Percentiles rank a stretch among this genome's conserved stretches.
Evolutionary conservation across 768 basidiomycete species (phyloP).

Genomic region (Cytidiella melzeri): DNA sequence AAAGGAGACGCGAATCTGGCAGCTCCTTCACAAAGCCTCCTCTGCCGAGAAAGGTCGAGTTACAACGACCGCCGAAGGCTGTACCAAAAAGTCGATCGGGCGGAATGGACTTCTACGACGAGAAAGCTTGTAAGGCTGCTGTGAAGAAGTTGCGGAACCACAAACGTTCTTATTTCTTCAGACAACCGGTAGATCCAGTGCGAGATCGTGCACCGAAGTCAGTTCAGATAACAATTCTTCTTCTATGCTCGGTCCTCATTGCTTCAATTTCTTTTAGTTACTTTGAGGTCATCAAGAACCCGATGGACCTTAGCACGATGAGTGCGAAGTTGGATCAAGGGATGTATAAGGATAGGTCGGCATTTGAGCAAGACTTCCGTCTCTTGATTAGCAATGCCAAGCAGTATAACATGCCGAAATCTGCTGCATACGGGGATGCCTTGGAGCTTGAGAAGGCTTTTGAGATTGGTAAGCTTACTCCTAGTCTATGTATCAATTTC

Average conservation of each 20-base stretch:
- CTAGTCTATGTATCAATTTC: neutral
- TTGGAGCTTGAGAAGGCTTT: conserved; percentile 74
- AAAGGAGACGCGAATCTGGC: conserved; percentile 13
- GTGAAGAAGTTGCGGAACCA: conserved; percentile 75
- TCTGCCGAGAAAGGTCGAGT: conserved; percentile 16
- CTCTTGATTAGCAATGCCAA: conserved; percentile 87
- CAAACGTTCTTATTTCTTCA: conserved; percentile 70
- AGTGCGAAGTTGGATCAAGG: conserved; percentile 80
- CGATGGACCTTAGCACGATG: conserved; percentile 94
- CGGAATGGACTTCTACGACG: conserved; percentile 74
- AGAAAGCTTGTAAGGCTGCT: conserved; percentile 67
- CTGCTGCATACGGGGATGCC: conserved; percentile 71
- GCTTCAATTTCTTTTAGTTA: conserved; percentile 48
- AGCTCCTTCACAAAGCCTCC: conserved; percentile 15
- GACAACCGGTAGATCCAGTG: conserved; percentile 93
- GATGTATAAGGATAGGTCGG: conserved; percentile 77
- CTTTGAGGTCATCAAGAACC: conserved; percentile 82
- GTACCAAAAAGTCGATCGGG: conserved; percentile 65
- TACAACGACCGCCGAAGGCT: conserved; percentile 32
- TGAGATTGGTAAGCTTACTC: conserved; percentile 63
- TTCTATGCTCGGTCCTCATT: neutral
- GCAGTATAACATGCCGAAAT: conserved; percentile 70
- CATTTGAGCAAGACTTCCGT: conserved; percentile 80
- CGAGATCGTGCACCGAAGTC: conserved; percentile 87
- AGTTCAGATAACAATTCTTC: conserved; percentile 21